These are phyloP conservation scores for Neocallimastix lanati DNA, from an alignment of 192 early-diverging fungal species.

Conservation along the genomic window DNA sequence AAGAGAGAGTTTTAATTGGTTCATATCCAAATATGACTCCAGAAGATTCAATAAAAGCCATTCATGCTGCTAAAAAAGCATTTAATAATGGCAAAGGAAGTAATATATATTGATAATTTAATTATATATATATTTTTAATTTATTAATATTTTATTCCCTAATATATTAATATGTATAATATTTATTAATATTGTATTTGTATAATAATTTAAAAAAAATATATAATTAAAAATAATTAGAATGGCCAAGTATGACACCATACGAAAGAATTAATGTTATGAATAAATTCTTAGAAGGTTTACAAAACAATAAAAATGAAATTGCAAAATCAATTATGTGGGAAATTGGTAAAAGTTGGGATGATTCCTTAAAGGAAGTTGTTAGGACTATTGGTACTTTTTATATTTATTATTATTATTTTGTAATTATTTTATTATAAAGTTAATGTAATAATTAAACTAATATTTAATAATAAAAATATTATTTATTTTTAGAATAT, in stretches of 20 bases:
- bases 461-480: no score
- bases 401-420: no score
- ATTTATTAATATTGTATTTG: no score
- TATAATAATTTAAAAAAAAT: no score
- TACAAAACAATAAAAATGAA: not conserved
- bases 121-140: no score
- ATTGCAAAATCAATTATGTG: constrained; percentile 1
- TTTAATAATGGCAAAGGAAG: not conserved
- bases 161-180: no score
- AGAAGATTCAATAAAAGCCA: not conserved
- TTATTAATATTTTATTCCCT: no score
- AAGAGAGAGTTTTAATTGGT: not conserved
- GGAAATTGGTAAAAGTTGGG: constrained; percentile 2
- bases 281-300: constrained; percentile 2
- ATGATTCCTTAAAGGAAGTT: constrained; percentile 1
- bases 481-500: not conserved
- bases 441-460: no score
- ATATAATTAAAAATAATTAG: not conserved
- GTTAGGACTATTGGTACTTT: not conserved
- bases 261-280: not conserved
- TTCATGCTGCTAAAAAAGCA: not conserved
- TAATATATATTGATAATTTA: no score
- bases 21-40: not conserved
- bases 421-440: no score
- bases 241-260: not conserved